Evolutionary conservation across 139 green algal genomes (phyloP), one percentile per base, ranked within the genome.

Genomic region (Closterium sp.): DNA sequence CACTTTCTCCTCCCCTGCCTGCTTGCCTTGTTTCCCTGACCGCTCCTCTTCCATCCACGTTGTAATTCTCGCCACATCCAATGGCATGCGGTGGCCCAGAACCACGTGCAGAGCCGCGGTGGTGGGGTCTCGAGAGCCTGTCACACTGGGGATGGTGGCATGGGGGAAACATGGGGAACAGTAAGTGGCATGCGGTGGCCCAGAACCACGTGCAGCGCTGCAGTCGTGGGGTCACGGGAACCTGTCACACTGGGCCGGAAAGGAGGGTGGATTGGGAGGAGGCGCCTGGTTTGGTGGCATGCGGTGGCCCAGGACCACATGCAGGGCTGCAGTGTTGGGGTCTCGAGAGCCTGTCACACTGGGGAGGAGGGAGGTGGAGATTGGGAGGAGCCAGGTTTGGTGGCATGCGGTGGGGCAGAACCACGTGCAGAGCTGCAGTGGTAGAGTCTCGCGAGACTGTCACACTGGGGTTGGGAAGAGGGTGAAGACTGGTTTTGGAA

Each of bases 21-120:
- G 90, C 38, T n/a, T 7, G 22, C 28, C 24, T 92, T 45, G 31
- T 31, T 29, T 50, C 38, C 24, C 31, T 29, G 31, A 0, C 38
- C 5, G 27, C 24, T n/a, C 24, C 2, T 7, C 45, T 24, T 27
- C 24, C 31, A 31, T 79, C 91, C 91, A 93, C 1, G 31, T 32
- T 0, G 91, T 91, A 22, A 94, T 85, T 13, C 95, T 90, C 62
- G 96, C 96, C 24, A 97, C 95, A 89, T 99, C 97, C 79, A 99
- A 90, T 1, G 94, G 87, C 86, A 95, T 95, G 90, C 96, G 95
- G 95, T 99, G 97, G 0, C 97, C 97, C 50, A 99, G 91, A 7
- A 95, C 96, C 13, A 98, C 95, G 94, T 98, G 97, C 91, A 98
- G 95, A 13, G 97, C 96, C 0, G 97, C 97, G 4, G 97, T 96